A percentile compares a stretch with the other conserved stretches of the same genome.
Evolutionary conservation across 805 yeast species (phyloP).

Genomic region (Wickerhamomyces mucosus): DNA sequence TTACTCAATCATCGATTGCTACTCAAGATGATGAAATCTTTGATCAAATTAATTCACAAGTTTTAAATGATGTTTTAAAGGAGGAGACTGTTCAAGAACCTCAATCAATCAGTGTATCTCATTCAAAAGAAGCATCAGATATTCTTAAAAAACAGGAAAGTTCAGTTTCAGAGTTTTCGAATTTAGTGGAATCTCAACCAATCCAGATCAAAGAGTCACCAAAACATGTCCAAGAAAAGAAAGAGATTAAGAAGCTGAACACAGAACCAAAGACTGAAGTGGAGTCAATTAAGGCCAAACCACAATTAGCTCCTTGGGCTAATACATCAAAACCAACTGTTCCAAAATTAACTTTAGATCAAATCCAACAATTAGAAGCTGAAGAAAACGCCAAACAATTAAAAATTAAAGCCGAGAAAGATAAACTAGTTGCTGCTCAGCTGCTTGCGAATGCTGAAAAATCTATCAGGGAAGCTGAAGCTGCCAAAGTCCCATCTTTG

Average conservation of each 20-base stretch:
- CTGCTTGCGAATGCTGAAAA: conserved; percentile 12
- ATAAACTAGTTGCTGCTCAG: conserved; percentile 13
- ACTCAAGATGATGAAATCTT: conserved; percentile 22
- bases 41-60: conserved; percentile 29
- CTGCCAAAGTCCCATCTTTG: conserved; percentile 15
- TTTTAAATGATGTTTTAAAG: conserved; percentile 30
- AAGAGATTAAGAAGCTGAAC: conserved; percentile 5
- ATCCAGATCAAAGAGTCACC: conserved; percentile 3
- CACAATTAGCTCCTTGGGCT: conserved; percentile 50
- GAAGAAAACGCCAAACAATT: conserved; percentile 34
- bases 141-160: no score
- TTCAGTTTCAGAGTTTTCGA: no score
- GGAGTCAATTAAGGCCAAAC: conserved; percentile 1
- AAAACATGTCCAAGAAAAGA: conserved; percentile 7
- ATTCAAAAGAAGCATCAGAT: not conserved
- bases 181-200: not conserved
- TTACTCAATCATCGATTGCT: no score
- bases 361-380: conserved; percentile 39
- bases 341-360: conserved; percentile 39
- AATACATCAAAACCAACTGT: conserved; percentile 11
- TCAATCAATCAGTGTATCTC: not conserved
- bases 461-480: conserved; percentile 9
- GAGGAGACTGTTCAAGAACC: conserved; percentile 22
- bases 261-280: conserved; percentile 6
- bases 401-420: conserved; percentile 24